Conservation (phyloP, 768 basidiomycete species). For the Lactarius deliciosus region DNA sequence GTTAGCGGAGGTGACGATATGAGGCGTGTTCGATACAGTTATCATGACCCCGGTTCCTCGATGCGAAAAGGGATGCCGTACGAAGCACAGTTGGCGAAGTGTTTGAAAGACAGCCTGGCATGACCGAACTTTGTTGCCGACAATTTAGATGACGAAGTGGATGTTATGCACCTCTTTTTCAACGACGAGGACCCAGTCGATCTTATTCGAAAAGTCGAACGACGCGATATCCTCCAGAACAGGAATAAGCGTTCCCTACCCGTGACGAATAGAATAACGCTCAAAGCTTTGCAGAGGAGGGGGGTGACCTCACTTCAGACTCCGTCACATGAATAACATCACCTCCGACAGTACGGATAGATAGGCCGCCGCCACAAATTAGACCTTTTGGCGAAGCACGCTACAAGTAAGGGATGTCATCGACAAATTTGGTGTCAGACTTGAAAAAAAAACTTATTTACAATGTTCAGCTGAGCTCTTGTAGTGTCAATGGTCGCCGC, state of each 20-base stretch:
- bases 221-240: conserved; percentile 66
- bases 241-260: conserved; percentile 75
- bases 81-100: conserved; percentile 59
- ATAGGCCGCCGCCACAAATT: conserved; percentile 65
- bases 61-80: conserved; percentile 43
- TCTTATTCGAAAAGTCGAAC: conserved; percentile 52
- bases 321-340: conserved; percentile 52
- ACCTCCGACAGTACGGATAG: conserved; percentile 56
- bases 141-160: no score
- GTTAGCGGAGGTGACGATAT: conserved; percentile 2
- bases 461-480: conserved; percentile 79
- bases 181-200: conserved; percentile 81
- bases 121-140: neutral
- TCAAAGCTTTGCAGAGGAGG: neutral
- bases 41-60: conserved; percentile 72
- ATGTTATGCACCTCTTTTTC: conserved; percentile 80
- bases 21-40: conserved; percentile 50
- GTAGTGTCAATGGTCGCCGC: conserved; percentile 77
- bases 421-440: conserved; percentile 13
- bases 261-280: neutral
- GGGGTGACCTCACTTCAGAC: conserved; percentile 50
- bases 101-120: conserved; percentile 91
- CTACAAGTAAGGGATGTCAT: conserved; percentile 40
- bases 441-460: conserved; percentile 37
- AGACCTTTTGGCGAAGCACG: conserved; percentile 90